Conservation (phyloP, 345 rosid species). For the Clarkia xantiana region DNA sequence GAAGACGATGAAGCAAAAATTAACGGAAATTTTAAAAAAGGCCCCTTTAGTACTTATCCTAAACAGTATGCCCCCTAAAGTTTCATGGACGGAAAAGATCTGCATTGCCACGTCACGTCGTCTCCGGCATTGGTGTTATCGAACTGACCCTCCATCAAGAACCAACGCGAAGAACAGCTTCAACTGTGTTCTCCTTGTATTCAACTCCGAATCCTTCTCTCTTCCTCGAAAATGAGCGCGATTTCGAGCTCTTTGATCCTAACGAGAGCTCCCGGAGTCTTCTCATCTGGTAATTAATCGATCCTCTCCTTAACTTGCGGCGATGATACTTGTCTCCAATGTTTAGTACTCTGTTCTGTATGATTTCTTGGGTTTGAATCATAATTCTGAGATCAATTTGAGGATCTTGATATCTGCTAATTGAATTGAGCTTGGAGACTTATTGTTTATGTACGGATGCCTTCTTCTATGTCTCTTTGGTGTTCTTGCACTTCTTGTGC, state of each 20-base stretch:
- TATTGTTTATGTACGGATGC: too few species aligned
- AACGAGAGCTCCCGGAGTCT: not conserved
- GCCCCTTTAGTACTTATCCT: too few species aligned
- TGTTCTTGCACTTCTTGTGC: too few species aligned
- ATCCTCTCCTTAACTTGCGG: not conserved
- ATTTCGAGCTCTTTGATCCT: conserved; percentile 4
- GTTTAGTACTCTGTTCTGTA: not conserved
- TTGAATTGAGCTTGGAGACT: not conserved
- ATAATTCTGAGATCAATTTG: too few species aligned
- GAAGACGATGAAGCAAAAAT: conserved; percentile 1
- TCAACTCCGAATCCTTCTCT: not conserved
- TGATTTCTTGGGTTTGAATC: not conserved
- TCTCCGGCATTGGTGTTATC: not conserved
- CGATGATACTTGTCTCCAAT: not conserved
- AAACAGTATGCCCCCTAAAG: too few species aligned
- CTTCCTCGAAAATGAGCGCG: conserved; percentile 1
- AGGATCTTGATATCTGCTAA: not conserved
- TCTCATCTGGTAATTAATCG: conserved; percentile 4
- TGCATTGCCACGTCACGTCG: not conserved
- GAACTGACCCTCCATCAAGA: too few species aligned
- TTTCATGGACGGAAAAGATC: too few species aligned
- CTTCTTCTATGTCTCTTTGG: too few species aligned
- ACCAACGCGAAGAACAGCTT: too few species aligned
- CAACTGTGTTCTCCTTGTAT: not conserved
- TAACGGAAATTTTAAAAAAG: too few species aligned